Base-by-base conservation (phyloP, 108 stramenopile species). In the Pseudonitzschia pungens region DNA sequence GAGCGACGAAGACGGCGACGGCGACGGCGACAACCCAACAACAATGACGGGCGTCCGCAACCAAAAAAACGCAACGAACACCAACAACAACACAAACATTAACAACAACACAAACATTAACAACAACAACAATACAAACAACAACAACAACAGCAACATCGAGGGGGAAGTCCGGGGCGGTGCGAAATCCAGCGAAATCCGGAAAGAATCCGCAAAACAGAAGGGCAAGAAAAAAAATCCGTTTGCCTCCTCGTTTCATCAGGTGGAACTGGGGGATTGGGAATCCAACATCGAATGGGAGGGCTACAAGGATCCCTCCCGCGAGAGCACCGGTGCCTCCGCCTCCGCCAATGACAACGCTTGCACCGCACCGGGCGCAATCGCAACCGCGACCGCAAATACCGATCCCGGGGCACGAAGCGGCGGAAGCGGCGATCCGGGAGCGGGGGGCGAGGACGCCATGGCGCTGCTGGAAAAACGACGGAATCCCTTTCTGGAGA, bases 201-300 rank as follows among this genome's bases (percentile, higher is more conserved):
- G 26, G 14, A 32, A 69, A 21, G 41, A 42, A 21, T 24, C 24
- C 29, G 27, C 9, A 48, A 58, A 58, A 27, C 21, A 31, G 15
- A 58, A 58, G 40, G 53, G 21, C 51, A 69, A 57, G 32, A 21
- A 69, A 24, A 69, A 57, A 20, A 43, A 71, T 45, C 72, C 48
- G 0, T 74, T 79, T 33, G 64, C 82, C 18, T 76, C 88, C 11
- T 26, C 53, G 4, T 89, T 95, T 74, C 89, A 90, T 76, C 81
- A 88, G 45, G 70, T 95, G 20, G 83, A 89, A 63, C 69, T 92
- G 27, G 86, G 80, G 12, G 81, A 95, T 70, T 95, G 94, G 94
- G 94, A 95, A 76, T 77, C 77, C 32, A 75, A 85, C 51, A 91
- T 95, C 51, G 71, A 90, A 65, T 95, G 94, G 94, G 84, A 86